Evolutionary conservation across 2,329 filamentous ascomycete species (phyloP).

Genomic region (Parastagonospora nodorum): DNA sequence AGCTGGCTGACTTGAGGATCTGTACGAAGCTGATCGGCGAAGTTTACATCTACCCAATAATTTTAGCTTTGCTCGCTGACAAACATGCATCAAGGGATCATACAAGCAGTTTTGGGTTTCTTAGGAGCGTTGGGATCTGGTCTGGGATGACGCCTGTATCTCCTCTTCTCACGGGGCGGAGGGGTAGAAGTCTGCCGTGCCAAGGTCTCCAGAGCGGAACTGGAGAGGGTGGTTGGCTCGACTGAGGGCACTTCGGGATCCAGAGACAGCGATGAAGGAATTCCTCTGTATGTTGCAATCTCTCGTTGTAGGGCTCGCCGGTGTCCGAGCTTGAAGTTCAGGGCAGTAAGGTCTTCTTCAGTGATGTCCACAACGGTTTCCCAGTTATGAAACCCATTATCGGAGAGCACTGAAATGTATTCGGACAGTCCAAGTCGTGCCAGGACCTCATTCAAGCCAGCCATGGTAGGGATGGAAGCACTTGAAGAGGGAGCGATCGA

Average conservation of each 20-base stretch:
- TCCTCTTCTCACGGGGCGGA: conserved; percentile 39
- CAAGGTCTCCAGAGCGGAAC: conserved; percentile 35
- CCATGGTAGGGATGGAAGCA: conserved; percentile 21
- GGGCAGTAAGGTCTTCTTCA: conserved; percentile 43
- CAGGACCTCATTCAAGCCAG: conserved; percentile 35
- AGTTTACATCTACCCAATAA: conserved; percentile 43
- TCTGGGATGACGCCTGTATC: conserved; percentile 45
- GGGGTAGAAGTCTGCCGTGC: conserved; percentile 27
- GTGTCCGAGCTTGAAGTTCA: conserved; percentile 49
- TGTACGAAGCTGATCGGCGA: conserved; percentile 46
- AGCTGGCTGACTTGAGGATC: conserved; percentile 42
- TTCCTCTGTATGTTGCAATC: conserved; percentile 44
- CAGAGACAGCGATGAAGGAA: conserved; percentile 34
- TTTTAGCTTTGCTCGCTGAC: conserved; percentile 10
- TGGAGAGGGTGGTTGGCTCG: conserved; percentile 32
- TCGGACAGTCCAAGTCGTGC: conserved; percentile 35
- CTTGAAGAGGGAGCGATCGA: conserved; percentile 32
- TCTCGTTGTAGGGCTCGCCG: conserved; percentile 46
- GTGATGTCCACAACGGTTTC: conserved; percentile 48
- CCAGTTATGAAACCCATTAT: conserved; percentile 47
- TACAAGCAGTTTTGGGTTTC: conserved; percentile 49
- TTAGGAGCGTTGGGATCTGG: conserved; percentile 46
- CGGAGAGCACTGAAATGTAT: conserved; percentile 33
- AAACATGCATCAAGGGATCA: conserved; percentile 2
- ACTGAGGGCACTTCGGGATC: conserved; percentile 22